phyloP scores from a whole-genome alignment of 495 filamentous ascomycete genomes.

The Neurospora sp. region DNA sequence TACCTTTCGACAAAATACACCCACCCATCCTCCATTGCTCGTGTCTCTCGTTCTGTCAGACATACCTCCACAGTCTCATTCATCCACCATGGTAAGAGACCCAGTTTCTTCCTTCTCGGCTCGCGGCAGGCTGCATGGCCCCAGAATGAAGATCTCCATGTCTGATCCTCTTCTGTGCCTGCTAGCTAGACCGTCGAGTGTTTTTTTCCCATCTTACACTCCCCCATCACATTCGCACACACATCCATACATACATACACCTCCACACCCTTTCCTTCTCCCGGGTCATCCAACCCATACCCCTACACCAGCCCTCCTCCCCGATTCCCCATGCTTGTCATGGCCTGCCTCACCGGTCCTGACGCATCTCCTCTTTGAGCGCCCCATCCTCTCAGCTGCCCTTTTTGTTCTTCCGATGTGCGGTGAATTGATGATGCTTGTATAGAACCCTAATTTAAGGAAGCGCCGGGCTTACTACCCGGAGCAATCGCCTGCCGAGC shows the following conservation, averaged over 20 bases:
- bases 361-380: constrained; percentile 3
- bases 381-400: constrained; percentile 12
- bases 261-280: constrained; percentile 2
- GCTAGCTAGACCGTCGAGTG: constrained; percentile 5
- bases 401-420: constrained; percentile 16
- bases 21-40: constrained; percentile 10
- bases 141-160: constrained; percentile 9
- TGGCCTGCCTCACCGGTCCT: constrained; percentile 20
- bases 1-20: constrained; percentile 16
- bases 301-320: constrained; percentile 23
- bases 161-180: constrained; percentile 5
- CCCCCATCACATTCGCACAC: constrained; percentile 4
- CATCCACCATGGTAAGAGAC: constrained; percentile 34
- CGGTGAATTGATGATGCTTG: constrained; percentile 37
- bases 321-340: constrained; percentile 10
- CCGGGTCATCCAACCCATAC: constrained; percentile 16
- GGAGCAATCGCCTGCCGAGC: constrained; percentile 29
- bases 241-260: neutral
- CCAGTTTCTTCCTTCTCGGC: constrained; percentile 10
- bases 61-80: neutral
- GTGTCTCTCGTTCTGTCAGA: constrained; percentile 18
- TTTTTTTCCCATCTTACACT: constrained; percentile 1
- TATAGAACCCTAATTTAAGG: constrained; percentile 40
- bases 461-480: constrained; percentile 37
- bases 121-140: constrained; percentile 25